Conservation (phyloP, 306 rosid species). For the Cucurbita ficifolia region DNA sequence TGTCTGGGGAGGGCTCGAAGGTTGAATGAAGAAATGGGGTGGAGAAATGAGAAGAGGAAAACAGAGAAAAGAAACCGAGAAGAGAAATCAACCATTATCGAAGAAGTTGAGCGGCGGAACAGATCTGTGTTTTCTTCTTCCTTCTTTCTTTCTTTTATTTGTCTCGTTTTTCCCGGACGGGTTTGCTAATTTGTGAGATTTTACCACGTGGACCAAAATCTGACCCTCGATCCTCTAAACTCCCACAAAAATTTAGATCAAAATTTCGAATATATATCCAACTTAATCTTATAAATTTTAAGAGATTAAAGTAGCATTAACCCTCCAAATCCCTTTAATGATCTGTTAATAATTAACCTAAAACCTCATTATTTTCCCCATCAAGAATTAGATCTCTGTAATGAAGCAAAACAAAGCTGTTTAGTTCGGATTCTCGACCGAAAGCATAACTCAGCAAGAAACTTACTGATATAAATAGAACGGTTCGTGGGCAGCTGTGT, state of each 20-base stretch:
- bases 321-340: neutral
- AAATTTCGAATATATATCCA: neutral
- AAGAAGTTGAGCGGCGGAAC: neutral
- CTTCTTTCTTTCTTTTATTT: neutral
- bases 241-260: neutral
- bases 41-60: constrained; percentile 5
- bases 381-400: neutral
- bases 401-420: neutral
- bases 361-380: neutral
- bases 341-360: neutral
- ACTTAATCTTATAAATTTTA: neutral
- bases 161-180: neutral
- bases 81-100: constrained; percentile 24
- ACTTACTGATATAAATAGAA: neutral
- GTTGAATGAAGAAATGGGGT: constrained; percentile 18
- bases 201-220: neutral
- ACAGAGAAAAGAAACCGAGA: constrained; percentile 11
- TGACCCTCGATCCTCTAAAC: neutral
- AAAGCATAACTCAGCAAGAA: neutral
- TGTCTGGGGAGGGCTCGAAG: neutral
- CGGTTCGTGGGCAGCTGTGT: neutral
- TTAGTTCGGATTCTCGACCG: too few species aligned
- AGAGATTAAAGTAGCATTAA: neutral
- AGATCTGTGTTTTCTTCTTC: neutral
- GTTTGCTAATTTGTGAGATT: neutral